Evolutionary conservation across 1,284 basidiomycete species (phyloP), one percentile per base, ranked within the genome.

Genomic region (Cryptococcus wingfieldii): DNA sequence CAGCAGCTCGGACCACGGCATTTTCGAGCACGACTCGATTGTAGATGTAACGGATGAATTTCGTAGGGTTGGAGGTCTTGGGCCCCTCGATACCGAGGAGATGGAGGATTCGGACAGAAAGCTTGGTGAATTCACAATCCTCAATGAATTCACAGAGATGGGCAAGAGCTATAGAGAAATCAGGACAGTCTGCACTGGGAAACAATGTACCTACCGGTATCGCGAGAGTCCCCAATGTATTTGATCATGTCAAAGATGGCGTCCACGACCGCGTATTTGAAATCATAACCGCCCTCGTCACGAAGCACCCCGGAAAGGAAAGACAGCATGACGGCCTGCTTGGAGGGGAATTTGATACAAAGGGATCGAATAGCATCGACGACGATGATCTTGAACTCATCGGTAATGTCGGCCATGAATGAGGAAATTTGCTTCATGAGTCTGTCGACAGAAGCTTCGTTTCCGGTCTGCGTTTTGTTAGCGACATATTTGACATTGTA

Each of bases 221-320:
- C 96, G 78, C 97, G 96, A 79, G 88, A 90, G 58, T 98, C 95
- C 47, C 81, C 80, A 70, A 98, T 97, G 79, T 86, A 97, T 76
- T 95, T 96, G 83, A 98, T 91, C 96, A 98, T 98, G 78, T 98
- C 95, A 76, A 98, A 98, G 75, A 99, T 98, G 46, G 96, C 95
- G 77, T 98, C 96, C 41, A 99, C 95, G 45, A 98, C 93, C 3
- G 95, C 92, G 48, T 94, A 89, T 80, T 99, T 99, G 83, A 98
- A 98, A 73, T 98, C 96, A 78, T 98, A 98, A 19, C 96, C 96
- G 55, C 96, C 96, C 78, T 99, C 96, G 70, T 97, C 94, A 45
- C 93, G 86, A 44, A 97, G 83, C 23, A 96, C 89, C 47, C 92
- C 90, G 47, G 90, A 92, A 37, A 97, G 83, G 86, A 97, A 97